A percentile compares a stretch with the other conserved stretches of the same genome.
These are phyloP conservation scores for Melocanna baccifera DNA, from an alignment of 176 grass and related monocot species.

Conservation along the genomic window DNA sequence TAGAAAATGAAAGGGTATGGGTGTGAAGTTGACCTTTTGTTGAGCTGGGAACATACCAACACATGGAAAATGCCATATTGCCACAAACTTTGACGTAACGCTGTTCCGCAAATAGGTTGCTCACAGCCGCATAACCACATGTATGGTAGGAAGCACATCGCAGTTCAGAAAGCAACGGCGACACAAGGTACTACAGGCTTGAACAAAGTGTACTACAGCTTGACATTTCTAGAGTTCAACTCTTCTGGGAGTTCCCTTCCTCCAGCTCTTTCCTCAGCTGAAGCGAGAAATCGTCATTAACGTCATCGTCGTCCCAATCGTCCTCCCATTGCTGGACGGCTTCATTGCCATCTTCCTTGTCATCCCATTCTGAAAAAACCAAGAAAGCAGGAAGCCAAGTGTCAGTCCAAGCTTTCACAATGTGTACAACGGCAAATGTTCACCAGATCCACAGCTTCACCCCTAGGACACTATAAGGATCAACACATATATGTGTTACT, in stretches of 20 bases:
- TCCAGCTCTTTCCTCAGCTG: conserved; percentile 88
- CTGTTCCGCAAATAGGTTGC: background rate
- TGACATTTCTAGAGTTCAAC: conserved; percentile 27
- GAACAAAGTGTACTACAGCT: background rate
- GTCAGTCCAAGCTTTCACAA: background rate
- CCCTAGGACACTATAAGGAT: background rate
- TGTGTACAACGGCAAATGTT: background rate
- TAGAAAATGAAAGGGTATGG: background rate
- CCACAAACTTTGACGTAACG: background rate
- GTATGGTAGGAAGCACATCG: background rate
- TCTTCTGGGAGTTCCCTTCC: conserved; percentile 56
- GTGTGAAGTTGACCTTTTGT: background rate
- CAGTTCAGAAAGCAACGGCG: conserved; percentile 13
- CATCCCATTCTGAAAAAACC: conserved; percentile 69
- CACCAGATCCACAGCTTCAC: background rate
- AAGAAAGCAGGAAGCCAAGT: background rate
- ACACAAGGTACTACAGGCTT: background rate
- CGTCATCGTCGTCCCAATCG: conserved; percentile 83
- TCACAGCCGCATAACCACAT: background rate
- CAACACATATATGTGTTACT: background rate
- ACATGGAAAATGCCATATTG: background rate
- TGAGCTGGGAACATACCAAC: too few relatives aligned
- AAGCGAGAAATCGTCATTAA: conserved; percentile 80
- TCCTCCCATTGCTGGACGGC: conserved; percentile 85
- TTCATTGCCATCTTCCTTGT: conserved; percentile 80